Conservation (phyloP, 2,329 filamentous ascomycete species). For the Penicillium sp. region DNA sequence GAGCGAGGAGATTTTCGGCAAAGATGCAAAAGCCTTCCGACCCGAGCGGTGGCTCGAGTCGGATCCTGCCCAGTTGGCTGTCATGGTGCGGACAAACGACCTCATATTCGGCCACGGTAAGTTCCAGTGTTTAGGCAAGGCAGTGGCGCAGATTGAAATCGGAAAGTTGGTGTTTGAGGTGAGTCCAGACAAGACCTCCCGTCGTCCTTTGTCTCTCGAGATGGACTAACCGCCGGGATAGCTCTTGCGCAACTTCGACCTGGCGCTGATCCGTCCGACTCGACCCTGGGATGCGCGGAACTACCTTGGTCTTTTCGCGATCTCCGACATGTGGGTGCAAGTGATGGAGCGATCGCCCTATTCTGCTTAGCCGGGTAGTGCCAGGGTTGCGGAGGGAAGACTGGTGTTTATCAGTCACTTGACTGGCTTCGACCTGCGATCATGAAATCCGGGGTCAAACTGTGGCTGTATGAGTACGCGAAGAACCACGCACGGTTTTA, state of each 20-base stretch:
- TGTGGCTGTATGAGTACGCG: too few species aligned
- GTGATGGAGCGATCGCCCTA: slow-evolving; percentile 18
- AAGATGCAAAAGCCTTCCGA: slow-evolving; percentile 16
- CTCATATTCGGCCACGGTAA: slow-evolving; percentile 18
- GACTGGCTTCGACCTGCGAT: too few species aligned
- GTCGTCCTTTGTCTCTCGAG: not conserved
- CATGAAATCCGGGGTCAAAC: too few species aligned
- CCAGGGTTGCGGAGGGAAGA: too few species aligned
- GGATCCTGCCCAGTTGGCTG: slow-evolving; percentile 9
- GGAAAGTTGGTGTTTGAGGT: slow-evolving; percentile 19
- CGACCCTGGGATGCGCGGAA: slow-evolving; percentile 17
- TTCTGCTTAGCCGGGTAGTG: too few species aligned
- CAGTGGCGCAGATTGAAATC: slow-evolving; percentile 19
- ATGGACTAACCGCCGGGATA: slow-evolving; percentile 2
- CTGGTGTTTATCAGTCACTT: too few species aligned
- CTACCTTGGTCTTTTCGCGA: slow-evolving; percentile 17
- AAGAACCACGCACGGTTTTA: too few species aligned
- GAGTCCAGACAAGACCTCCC: too few species aligned
- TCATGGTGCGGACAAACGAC: slow-evolving; percentile 16
- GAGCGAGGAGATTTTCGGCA: slow-evolving; percentile 17
- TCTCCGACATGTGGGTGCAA: slow-evolving; percentile 20
- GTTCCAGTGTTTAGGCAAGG: slow-evolving; percentile 19
- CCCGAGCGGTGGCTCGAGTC: slow-evolving; percentile 19
- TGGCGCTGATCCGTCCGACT: slow-evolving; percentile 16
- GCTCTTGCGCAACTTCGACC: slow-evolving; percentile 20